Evolutionary conservation across 2,329 filamentous ascomycete genomes (phyloP), one percentile per base, ranked within the genome.

Genomic region (Fulvia fulva): DNA sequence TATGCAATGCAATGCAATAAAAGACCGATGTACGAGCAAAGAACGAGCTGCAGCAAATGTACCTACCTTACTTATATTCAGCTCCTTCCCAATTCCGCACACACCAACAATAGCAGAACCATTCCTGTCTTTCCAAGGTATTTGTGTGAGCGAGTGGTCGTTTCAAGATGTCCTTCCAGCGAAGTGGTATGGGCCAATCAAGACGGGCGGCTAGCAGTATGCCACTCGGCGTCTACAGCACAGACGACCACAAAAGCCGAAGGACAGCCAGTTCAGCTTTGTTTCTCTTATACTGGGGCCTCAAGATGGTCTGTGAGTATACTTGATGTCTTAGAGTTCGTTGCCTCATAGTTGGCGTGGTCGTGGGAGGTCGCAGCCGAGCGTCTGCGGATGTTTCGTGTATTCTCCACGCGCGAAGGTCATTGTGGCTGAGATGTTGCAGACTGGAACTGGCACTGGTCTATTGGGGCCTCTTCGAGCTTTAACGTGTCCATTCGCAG

Each of bases 331-430:
- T 47, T 34, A 28, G 21, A 34, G 34, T n/a, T 43, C 44, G 28
- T n/a, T 47, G 47, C 30, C 41, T 57, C 19, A 19, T 56, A 25
- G 28, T 51, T 51, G 34, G 28, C n/a, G 30, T 16, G 34, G 28
- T 54, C 32, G 50, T 51, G 53, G 57, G 53, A 57, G 43, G 49
- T 47, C 49, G 37, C 12, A 55, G 45, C 22, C 51, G 58, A 58
- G 63, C 60, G 60, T 63, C 60, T 65, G 57, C 59, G 64, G 65
- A 59, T 61, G 65, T 66, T 56, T 66, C 51, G 57, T 43, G n/a
- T 28, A 25, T 23, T 44, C 14, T 59, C 56, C 62, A 53, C 56
- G 59, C 57, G 57, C 53, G 46, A 44, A 26, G 49, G 45, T 51
- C n/a, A 25, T 19, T 16, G 57, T 56, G 57, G 53, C 57, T 59